Evolutionary conservation across 1,284 basidiomycete genomes (phyloP), one percentile per base, ranked within the genome.

Genomic region (Ceratobasidium sp.): DNA sequence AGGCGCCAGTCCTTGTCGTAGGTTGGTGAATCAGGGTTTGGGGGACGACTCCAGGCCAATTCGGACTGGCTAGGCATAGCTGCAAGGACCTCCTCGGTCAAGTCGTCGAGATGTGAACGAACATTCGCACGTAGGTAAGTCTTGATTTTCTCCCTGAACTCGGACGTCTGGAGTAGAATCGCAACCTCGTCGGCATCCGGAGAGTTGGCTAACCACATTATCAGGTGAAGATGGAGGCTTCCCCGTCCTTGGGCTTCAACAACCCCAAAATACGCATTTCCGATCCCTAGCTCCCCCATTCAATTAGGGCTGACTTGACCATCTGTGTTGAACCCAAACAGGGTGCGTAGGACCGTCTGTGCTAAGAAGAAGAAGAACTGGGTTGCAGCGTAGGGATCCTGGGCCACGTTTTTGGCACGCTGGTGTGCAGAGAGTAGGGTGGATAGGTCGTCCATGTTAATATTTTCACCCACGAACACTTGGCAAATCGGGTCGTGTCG

Each of bases 341-440:
- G 50, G 0, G 59, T 82, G 23, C 84, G 80, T 0, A 88, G 69
- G 0, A 88, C 81, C 0, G 80, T 78, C 0, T 79, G 14, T 1
- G 88, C 84, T 0, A 85, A 81, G 64, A 86, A 84, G 54, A 87
- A 83, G 75, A 86, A 88, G 75, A 84, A 88, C 59, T 85, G 81
- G 0, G 85, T 83, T 0, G 85, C 82, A 0, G 85, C 85, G 78
- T 82, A 87, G 16, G 86, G 85, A 81, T 88, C 85, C 0, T 35
- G 10, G 0, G 86, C 83, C 5, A 87, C 83, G 60, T 85, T 87
- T 0, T 66, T 4, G 0, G 83, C 82, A 0, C 83, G 80, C 60
- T 83, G 16, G 0, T 80, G 74, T 4, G 73, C 79, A n/a, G 81
- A 81, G 0, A 85, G 86, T 38, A 0, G 79, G 79, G 2, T 77